Evolutionary conservation across 148 eudicot genomes (phyloP).

Genomic region (Camellia japonica): DNA sequence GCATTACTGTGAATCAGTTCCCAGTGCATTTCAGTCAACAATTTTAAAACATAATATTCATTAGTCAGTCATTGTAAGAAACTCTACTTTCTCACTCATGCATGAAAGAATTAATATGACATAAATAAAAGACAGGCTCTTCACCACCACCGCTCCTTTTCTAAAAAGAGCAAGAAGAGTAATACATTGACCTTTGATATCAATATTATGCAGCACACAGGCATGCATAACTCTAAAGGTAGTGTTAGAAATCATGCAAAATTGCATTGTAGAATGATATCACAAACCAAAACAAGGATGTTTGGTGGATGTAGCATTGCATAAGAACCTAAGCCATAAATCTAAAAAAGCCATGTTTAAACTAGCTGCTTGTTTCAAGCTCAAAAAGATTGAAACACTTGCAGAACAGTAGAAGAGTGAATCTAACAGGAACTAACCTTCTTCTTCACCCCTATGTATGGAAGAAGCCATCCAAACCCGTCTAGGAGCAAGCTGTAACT

Average conservation of each 20-base stretch:
- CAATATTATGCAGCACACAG: background rate
- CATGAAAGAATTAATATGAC: background rate
- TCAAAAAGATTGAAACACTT: conserved; percentile 10
- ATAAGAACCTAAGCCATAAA: no score
- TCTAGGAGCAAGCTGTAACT: conserved; percentile 47
- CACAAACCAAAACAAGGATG: background rate
- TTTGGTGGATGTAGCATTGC: background rate
- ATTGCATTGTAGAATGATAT: background rate
- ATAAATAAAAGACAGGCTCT: background rate
- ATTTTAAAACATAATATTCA: background rate
- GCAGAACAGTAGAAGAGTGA: background rate
- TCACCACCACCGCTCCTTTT: background rate
- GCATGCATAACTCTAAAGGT: background rate
- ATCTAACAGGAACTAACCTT: conserved; percentile 44
- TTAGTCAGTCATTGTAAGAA: conserved; percentile 5
- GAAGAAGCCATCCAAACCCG: conserved; percentile 94
- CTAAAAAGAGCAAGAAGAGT: background rate
- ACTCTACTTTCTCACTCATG: background rate
- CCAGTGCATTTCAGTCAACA: conserved; percentile 16
- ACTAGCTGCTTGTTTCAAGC: conserved; percentile 5
- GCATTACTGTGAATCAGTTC: conserved; percentile 52
- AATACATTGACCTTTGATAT: background rate
- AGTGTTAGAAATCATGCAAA: background rate
- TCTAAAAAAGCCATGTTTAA: background rate
- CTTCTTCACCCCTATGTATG: conserved; percentile 83